A percentile compares a stretch with the other conserved stretches of the same genome.
phyloP scores from a whole-genome alignment of 2,329 filamentous ascomycete species.

The Diplodia mutila region DNA sequence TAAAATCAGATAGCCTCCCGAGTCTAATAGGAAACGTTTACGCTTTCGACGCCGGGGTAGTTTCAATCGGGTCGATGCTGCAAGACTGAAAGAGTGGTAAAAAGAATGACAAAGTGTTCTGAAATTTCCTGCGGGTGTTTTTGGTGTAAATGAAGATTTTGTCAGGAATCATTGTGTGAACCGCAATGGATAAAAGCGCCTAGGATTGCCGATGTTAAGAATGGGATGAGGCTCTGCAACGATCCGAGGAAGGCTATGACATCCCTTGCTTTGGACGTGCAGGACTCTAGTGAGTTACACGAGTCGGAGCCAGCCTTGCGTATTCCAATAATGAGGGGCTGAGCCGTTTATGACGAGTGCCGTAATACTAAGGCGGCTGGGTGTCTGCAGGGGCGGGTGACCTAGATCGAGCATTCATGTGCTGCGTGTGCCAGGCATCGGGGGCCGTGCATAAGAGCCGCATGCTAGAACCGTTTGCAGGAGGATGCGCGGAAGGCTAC shows the following conservation, averaged over 20 bases:
- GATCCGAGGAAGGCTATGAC: not conserved
- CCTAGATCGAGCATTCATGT: not conserved
- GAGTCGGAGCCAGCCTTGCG: not conserved
- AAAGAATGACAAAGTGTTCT: slow-evolving; percentile 1
- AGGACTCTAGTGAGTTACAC: too few species aligned
- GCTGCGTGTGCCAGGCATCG: not conserved
- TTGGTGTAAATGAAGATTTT: slow-evolving; percentile 12
- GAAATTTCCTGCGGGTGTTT: slow-evolving; percentile 14
- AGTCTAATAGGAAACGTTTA: not conserved
- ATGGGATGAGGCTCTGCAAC: not conserved
- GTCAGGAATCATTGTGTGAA: not conserved
- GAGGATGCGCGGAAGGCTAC: not conserved
- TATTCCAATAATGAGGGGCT: too few species aligned
- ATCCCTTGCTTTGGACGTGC: not conserved
- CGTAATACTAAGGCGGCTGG: not conserved
- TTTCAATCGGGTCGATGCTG: not conserved
- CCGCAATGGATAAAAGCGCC: not conserved
- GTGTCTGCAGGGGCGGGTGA: not conserved
- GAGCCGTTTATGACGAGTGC: not conserved
- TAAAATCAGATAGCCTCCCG: not conserved
- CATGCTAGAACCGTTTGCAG: not conserved
- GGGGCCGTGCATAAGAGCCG: not conserved
- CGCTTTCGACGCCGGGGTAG: too few species aligned
- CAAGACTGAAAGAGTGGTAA: not conserved
- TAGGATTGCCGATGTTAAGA: not conserved